Evolutionary conservation across 768 basidiomycete species (phyloP).

Genomic region (Termitomyces sp.): DNA sequence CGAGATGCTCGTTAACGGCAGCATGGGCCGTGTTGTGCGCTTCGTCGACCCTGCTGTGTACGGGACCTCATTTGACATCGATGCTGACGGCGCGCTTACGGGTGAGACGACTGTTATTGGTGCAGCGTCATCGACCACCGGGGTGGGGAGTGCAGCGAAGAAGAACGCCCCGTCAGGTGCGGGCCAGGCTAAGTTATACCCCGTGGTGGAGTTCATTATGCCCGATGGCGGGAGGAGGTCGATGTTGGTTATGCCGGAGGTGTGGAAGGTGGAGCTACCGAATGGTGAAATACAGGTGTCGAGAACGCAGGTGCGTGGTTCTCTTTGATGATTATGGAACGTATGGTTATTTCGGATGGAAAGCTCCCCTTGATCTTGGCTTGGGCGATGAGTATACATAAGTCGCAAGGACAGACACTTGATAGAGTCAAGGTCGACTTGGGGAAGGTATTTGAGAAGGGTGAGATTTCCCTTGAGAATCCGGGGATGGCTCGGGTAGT

Average conservation of each 20-base stretch:
- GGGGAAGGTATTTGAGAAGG: conserved; percentile 90
- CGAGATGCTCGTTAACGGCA: conserved; percentile 90
- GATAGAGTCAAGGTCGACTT: conserved; percentile 94
- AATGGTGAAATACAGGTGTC: conserved; percentile 80
- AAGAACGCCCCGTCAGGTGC: conserved; percentile 21
- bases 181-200: conserved; percentile 34
- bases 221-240: conserved; percentile 53
- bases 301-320: conserved; percentile 64
- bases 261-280: conserved; percentile 87
- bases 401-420: conserved; percentile 95
- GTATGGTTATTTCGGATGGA: not conserved
- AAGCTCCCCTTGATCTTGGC: conserved; percentile 86
- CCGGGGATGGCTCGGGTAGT: not conserved
- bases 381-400: conserved; percentile 99
- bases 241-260: conserved; percentile 63
- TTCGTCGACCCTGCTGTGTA: conserved; percentile 59
- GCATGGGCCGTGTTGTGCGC: conserved; percentile 78
- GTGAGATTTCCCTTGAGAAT: conserved; percentile 29
- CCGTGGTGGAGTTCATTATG: conserved; percentile 76
- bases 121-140: conserved; percentile 22
- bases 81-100: conserved; percentile 22
- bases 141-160: conserved; percentile 19
- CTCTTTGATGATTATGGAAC: not conserved
- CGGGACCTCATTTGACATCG: conserved; percentile 37
- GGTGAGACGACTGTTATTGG: conserved; percentile 25